Evolutionary conservation across 2,329 filamentous ascomycete species (phyloP).

Genomic region (Peltaster fructicola): DNA sequence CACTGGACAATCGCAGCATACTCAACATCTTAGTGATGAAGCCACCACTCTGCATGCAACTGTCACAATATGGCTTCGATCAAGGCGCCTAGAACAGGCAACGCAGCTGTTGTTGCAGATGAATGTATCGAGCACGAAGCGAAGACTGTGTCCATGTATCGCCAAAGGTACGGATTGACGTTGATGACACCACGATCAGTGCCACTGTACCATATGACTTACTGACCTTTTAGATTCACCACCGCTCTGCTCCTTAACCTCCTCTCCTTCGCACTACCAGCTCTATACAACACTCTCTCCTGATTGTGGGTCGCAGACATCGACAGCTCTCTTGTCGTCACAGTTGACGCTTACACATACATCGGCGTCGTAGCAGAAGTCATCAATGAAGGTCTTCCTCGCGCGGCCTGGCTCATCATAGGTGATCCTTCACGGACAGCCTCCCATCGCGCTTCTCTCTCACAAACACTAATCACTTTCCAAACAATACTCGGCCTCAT

Average conservation of each 20-base stretch:
- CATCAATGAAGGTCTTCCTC: slow-evolving; percentile 53
- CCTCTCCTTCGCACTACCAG: slow-evolving; percentile 44
- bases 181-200: too few relatives aligned
- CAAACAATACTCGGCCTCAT: slow-evolving; percentile 40
- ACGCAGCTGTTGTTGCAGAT: too few relatives aligned
- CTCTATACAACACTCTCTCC: slow-evolving; percentile 47
- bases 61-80: too few relatives aligned
- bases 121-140: too few relatives aligned
- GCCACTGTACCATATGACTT: too few relatives aligned
- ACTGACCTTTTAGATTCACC: too few relatives aligned
- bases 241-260: slow-evolving; percentile 47
- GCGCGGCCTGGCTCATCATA: slow-evolving; percentile 51
- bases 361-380: slow-evolving; percentile 50
- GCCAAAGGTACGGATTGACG: too few relatives aligned
- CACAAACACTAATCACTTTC: slow-evolving; percentile 39
- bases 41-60: too few relatives aligned
- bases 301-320: slow-evolving; percentile 58
- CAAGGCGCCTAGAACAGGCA: too few relatives aligned
- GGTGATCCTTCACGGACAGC: slow-evolving; percentile 40
- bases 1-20: too few relatives aligned
- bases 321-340: slow-evolving; percentile 43
- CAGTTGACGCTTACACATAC: slow-evolving; percentile 51
- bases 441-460: slow-evolving; percentile 36
- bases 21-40: too few relatives aligned
- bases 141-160: too few relatives aligned